These are phyloP conservation scores for Albifimbria verrucaria DNA, from an alignment of 2,329 filamentous ascomycete species.

Conservation along the genomic window DNA sequence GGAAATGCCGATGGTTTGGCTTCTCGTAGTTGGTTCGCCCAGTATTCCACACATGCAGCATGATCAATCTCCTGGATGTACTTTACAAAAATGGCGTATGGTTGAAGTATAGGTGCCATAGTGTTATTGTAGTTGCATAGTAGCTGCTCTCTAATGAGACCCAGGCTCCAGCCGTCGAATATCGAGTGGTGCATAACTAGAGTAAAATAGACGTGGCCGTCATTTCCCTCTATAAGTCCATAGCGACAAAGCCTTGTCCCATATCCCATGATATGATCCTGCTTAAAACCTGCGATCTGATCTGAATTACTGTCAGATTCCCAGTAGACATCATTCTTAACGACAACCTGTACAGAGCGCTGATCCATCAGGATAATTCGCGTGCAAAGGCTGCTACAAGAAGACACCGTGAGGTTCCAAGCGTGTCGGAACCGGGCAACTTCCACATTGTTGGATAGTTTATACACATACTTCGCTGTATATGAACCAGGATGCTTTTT, in stretches of 20 bases:
- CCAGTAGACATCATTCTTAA: not conserved
- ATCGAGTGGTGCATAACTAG: conserved; percentile 16
- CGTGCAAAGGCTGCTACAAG: conserved; percentile 2
- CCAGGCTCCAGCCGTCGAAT: conserved; percentile 19
- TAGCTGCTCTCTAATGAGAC: conserved; percentile 6
- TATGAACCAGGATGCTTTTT: conserved; percentile 29
- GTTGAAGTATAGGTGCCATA: conserved; percentile 1
- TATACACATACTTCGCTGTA: conserved; percentile 20
- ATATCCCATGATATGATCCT: not conserved
- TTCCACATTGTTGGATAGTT: conserved; percentile 12
- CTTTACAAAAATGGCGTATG: not conserved
- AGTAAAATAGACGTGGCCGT: conserved; percentile 5
- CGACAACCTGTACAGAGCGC: not conserved
- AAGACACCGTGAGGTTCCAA: conserved; percentile 10
- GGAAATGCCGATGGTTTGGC: not conserved
- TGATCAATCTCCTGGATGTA: conserved; percentile 3
- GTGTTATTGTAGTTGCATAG: conserved; percentile 2
- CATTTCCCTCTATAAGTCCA: not conserved
- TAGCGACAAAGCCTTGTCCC: not conserved
- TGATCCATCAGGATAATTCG: not conserved
- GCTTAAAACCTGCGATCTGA: not conserved
- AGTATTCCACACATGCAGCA: not conserved
- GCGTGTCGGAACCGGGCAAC: not conserved
- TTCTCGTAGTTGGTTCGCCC: not conserved
- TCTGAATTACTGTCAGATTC: not conserved